Evolutionary conservation across 2,329 filamentous ascomycete species (phyloP).

Genomic region (Pyrenochaeta sp.): DNA sequence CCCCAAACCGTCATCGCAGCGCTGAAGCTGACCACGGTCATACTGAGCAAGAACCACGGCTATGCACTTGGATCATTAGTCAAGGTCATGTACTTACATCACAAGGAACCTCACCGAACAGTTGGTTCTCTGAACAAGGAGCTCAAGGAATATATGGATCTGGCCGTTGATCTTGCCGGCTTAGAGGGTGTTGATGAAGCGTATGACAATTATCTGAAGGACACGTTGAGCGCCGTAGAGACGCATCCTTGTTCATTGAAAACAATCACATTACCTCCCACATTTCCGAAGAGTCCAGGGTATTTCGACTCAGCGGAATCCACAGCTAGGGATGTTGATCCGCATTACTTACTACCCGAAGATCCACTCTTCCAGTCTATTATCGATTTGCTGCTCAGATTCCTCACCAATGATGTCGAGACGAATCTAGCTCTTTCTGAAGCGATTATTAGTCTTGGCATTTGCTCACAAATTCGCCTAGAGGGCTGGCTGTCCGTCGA

Average conservation of each 20-base stretch:
- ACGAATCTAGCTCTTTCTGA: slow-evolving; percentile 90
- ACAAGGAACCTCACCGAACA: slow-evolving; percentile 67
- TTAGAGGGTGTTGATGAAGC: slow-evolving; percentile 75
- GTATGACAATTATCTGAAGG: slow-evolving; percentile 76
- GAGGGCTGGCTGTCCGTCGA: slow-evolving; percentile 90
- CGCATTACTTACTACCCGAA: slow-evolving; percentile 68
- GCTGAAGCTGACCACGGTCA: slow-evolving; percentile 83
- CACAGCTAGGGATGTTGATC: slow-evolving; percentile 68
- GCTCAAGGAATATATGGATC: slow-evolving; percentile 72
- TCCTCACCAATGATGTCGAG: slow-evolving; percentile 90
- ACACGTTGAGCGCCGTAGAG: slow-evolving; percentile 74
- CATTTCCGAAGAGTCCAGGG: slow-evolving; percentile 61
- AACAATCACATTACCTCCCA: slow-evolving; percentile 70
- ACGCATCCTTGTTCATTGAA: slow-evolving; percentile 76
- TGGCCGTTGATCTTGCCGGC: slow-evolving; percentile 74
- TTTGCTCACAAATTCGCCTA: slow-evolving; percentile 83
- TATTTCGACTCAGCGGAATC: slow-evolving; percentile 57
- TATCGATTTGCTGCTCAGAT: slow-evolving; percentile 72
- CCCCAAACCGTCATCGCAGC: slow-evolving; percentile 90
- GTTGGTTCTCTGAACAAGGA: slow-evolving; percentile 79
- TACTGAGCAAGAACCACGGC: slow-evolving; percentile 85
- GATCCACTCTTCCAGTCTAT: slow-evolving; percentile 64
- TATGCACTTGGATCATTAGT: slow-evolving; percentile 83
- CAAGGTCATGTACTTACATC: slow-evolving; percentile 68
- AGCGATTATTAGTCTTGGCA: slow-evolving; percentile 79